These are phyloP conservation scores for Pulveroboletus sp. DNA, from an alignment of 768 basidiomycete genomes.

Conservation along the genomic window DNA sequence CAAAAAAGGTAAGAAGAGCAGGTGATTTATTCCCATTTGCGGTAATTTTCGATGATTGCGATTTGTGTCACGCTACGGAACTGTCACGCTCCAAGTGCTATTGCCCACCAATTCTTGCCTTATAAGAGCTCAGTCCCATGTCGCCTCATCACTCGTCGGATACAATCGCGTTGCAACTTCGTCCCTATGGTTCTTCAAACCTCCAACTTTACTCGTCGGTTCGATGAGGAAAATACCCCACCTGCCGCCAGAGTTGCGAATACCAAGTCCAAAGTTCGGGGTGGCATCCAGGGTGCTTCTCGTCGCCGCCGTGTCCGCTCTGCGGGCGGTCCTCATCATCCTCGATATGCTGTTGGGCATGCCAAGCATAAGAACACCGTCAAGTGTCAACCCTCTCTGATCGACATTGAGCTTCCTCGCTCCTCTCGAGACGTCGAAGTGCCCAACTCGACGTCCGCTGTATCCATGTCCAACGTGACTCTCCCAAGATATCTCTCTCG, in stretches of 20 bases:
- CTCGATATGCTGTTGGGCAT: constrained; percentile 35
- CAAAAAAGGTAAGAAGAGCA: constrained; percentile 12
- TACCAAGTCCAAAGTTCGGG: constrained; percentile 18
- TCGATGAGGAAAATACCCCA: constrained; percentile 33
- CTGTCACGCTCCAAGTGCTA: constrained; percentile 20
- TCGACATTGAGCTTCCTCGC: constrained; percentile 30
- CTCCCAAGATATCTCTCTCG: constrained; percentile 26
- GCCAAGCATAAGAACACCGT: constrained; percentile 33
- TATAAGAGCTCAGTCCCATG: constrained; percentile 24
- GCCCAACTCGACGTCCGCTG: constrained; percentile 1
- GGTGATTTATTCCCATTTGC: constrained; percentile 2
- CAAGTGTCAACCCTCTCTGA: constrained; percentile 12
- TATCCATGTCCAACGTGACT: constrained; percentile 8
- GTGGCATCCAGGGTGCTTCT: constrained; percentile 30
- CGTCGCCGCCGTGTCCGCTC: constrained; percentile 39
- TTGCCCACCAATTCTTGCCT: constrained; percentile 10
- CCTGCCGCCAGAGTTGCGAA: constrained; percentile 11
- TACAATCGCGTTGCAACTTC: background rate
- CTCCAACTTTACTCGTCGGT: constrained; percentile 19
- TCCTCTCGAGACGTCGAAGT: constrained; percentile 4
- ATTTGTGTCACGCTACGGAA: constrained; percentile 26
- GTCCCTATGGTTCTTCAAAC: constrained; percentile 26
- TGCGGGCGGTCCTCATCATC: constrained; percentile 24
- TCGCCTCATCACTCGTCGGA: background rate
- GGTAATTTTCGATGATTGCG: constrained; percentile 30